Evolutionary conservation across 768 basidiomycete species (phyloP), one percentile per base, ranked within the genome.

Genomic region (Lyophyllum atratum): DNA sequence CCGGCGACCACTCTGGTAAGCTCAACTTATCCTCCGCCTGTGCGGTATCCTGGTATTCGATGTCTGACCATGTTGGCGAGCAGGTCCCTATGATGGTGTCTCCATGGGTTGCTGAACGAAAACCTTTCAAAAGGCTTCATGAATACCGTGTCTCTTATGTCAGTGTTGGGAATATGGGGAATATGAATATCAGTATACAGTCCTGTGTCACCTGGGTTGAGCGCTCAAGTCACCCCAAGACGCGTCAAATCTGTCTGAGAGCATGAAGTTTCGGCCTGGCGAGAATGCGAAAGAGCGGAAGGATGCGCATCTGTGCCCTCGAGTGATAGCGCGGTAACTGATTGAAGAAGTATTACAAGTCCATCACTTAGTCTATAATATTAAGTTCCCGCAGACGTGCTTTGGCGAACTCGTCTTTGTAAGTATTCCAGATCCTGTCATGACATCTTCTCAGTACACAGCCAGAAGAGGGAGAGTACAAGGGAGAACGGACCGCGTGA

Each of bases 331-430:
- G 37, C 21, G 28, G 17, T 14, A 43, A 47, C 24, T 17, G 48
- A 44, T 5, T 39, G 47, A 40, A 51, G 39, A 47, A 29, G 43
- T 55, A 53, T 56, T 59, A 59, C 55, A 59, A 54, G 43, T 47
- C 49, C 55, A 54, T 46, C 39, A 25, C 52, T 76, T 67, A 92
- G 56, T 88, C 90, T 61, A 93, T 83, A 67, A 93, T 89, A 65
- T 77, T 90, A 61, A 93, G 77, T 68, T 93, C 91, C 60, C 83
- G 79, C 54, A 84, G 83, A 42, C 95, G 81, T 26, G 92, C 80
- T 67, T 91, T 87, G 29, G 95, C 95, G 66, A 95, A 97, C 52
- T 88, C 82, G 67, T 98, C 90, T 72, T 98, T 98, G 77, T 98
- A 96, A 7, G 88, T 86, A 68, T 98, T 84, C 95, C 95, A 98